Evolutionary conservation across 495 filamentous ascomycete genomes (phyloP), one percentile per base, ranked within the genome.

Genomic region (Annulohypoxylon stygium): DNA sequence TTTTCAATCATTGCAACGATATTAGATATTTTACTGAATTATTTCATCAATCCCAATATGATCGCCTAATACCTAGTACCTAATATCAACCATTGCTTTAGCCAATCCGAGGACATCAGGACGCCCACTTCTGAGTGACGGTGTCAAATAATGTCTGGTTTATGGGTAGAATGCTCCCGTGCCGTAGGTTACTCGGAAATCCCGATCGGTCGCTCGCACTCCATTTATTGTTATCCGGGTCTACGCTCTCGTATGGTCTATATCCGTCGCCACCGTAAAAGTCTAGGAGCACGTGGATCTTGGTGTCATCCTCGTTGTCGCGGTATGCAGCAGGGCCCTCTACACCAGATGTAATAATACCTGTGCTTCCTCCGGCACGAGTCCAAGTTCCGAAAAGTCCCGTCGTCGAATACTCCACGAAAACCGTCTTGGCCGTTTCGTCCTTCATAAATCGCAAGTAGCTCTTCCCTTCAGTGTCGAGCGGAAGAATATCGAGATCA

Each of bases 361-460:
- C 83, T 1, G 11, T 61, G 4, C 71, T 71, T 0, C 85, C 84
- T 1, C 82, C 86, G 1, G 83, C 80, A 0, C 86, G 73, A 0
- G 83, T 85, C 85, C 86, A 87, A n/a, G 76, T 83, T 0, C 86
- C 85, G 65, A 87, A 87, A 1, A 88, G 76, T 1, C 86, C 86
- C 0, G 71, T 82, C 0, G 81, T 75, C 6, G 81, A 83, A 18
- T 80, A 79, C 62, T 88, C 84, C 50, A 79, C 76, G 69, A 86
- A 88, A 30, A 87, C 86, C 3, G 81, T 85, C 63, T 85, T 87
- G 6, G 76, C 77, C 1, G 83, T 78, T 65, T 88, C 86, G 76
- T 88, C 84, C 61, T 87, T 88, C 81, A 87, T 83, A 70, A 87
- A 88, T 12, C 85, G 79, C 23, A 85, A 69, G 51, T 83, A 86